These are phyloP conservation scores for Septoria linicola DNA, from an alignment of 2,329 filamentous ascomycete genomes.

Conservation along the genomic window DNA sequence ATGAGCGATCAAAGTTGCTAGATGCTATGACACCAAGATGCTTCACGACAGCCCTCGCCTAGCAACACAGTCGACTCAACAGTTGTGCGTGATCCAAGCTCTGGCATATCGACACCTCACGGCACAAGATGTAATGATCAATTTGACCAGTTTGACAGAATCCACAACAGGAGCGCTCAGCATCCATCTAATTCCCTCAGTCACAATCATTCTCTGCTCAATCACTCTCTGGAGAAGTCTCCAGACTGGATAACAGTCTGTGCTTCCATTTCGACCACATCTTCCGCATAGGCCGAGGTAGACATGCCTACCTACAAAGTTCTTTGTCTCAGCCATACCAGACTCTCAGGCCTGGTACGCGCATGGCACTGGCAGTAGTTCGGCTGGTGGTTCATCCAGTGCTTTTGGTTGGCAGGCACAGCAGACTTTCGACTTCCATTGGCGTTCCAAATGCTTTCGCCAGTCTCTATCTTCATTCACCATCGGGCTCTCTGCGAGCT, in stretches of 20 bases:
- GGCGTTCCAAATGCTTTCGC: background rate
- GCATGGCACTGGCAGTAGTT: slow-evolving; percentile 7
- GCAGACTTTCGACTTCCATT: slow-evolving; percentile 11
- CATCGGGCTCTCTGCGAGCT: background rate
- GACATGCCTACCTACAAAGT: too few relatives aligned
- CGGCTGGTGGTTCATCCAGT: slow-evolving; percentile 8
- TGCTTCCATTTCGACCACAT: background rate
- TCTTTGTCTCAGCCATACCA: slow-evolving; percentile 1
- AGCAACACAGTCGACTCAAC: too few relatives aligned
- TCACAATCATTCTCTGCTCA: too few relatives aligned
- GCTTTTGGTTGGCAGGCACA: slow-evolving; percentile 2
- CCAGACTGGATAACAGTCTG: background rate
- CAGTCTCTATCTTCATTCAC: background rate
- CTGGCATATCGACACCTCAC: too few relatives aligned
- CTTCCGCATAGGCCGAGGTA: background rate
- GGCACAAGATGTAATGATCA: too few relatives aligned
- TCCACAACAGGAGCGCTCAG: too few relatives aligned
- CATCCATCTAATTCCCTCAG: too few relatives aligned
- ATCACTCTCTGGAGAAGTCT: too few relatives aligned
- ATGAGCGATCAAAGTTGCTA: background rate
- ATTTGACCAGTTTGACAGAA: too few relatives aligned
- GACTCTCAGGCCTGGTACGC: background rate
- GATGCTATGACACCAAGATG: too few relatives aligned
- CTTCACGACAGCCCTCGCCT: too few relatives aligned
- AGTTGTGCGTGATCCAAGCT: too few relatives aligned